Conservation (phyloP, 2,329 filamentous ascomycete genomes). For the Phaeosphaeriaceae sp. region DNA sequence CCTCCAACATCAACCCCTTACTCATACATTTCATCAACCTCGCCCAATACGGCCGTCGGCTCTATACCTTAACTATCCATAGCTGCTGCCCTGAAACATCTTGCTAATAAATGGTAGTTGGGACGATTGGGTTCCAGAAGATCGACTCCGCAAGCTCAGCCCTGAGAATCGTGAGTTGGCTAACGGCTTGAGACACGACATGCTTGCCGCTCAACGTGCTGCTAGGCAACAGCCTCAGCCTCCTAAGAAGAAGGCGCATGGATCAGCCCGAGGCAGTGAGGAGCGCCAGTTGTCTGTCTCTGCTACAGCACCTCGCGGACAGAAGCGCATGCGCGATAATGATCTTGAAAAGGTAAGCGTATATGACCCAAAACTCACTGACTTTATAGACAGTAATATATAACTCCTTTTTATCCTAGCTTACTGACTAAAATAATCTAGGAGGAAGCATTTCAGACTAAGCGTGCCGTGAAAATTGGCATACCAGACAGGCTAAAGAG, state of each 20-base stretch:
- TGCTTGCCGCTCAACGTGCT: slow-evolving; percentile 63
- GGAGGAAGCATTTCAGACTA: slow-evolving; percentile 86
- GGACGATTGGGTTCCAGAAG: slow-evolving; percentile 97
- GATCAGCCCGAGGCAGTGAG: slow-evolving; percentile 75
- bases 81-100: too few species aligned
- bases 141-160: slow-evolving; percentile 91
- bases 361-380: background rate
- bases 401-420: background rate
- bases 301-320: slow-evolving; percentile 65
- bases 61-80: background rate
- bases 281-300: slow-evolving; percentile 71
- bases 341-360: slow-evolving; percentile 76
- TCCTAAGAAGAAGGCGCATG: slow-evolving; percentile 63
- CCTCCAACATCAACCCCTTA: background rate
- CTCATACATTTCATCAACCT: background rate
- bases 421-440: slow-evolving; percentile 48
- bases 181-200: slow-evolving; percentile 71
- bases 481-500: slow-evolving; percentile 91
- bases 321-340: slow-evolving; percentile 77
- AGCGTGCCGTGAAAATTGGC: slow-evolving; percentile 83
- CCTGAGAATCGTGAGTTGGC: slow-evolving; percentile 95
- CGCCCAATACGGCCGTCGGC: background rate
- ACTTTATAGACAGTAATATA: background rate
- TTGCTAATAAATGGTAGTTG: slow-evolving; percentile 62
- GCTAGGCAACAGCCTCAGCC: slow-evolving; percentile 51